Percentiles rank a stretch among this genome's conserved stretches.
Evolutionary conservation across 75 land plant genomes (phyloP).

Genomic region (Gnetum montanum): DNA sequence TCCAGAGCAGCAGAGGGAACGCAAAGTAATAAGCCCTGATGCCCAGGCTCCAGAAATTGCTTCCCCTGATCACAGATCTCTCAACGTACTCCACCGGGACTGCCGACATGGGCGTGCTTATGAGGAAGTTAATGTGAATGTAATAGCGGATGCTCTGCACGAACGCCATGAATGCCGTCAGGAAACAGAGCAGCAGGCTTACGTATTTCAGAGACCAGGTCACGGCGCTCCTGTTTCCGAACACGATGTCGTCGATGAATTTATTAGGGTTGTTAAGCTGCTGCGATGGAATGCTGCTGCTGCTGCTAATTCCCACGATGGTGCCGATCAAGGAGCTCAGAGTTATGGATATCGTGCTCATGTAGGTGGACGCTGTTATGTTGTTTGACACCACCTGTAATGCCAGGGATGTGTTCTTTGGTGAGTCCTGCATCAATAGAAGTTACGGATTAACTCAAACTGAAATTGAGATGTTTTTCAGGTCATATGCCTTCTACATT

Average conservation of each 20-base stretch:
- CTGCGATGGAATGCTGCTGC: not conserved
- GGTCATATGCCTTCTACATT: too few species aligned
- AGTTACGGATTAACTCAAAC: too few species aligned
- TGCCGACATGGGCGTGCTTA: slow-evolving; percentile 24
- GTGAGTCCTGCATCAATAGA: slow-evolving; percentile 37
- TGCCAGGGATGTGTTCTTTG: slow-evolving; percentile 23
- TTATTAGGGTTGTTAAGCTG: not conserved
- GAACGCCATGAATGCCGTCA: slow-evolving; percentile 58
- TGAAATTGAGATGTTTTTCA: too few species aligned
- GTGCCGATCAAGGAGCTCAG: slow-evolving; percentile 67
- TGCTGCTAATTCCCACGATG: slow-evolving; percentile 33
- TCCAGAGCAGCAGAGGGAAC: slow-evolving; percentile 81
- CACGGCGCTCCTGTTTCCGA: slow-evolving; percentile 9
- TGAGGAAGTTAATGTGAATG: slow-evolving; percentile 67
- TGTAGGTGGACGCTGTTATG: slow-evolving; percentile 53
- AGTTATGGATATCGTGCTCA: slow-evolving; percentile 54
- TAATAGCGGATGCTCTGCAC: slow-evolving; percentile 70
- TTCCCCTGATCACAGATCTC: slow-evolving; percentile 44
- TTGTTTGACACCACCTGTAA: slow-evolving; percentile 44
- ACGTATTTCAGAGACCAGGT: slow-evolving; percentile 25
- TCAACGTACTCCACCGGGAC: slow-evolving; percentile 41
- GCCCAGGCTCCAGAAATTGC: slow-evolving; percentile 72
- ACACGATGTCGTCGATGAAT: not conserved
- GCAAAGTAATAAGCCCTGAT: slow-evolving; percentile 73
- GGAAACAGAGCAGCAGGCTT: slow-evolving; percentile 52